Base-by-base conservation (phyloP, 306 rosid species). In the Macrotyloma uniflorum region DNA sequence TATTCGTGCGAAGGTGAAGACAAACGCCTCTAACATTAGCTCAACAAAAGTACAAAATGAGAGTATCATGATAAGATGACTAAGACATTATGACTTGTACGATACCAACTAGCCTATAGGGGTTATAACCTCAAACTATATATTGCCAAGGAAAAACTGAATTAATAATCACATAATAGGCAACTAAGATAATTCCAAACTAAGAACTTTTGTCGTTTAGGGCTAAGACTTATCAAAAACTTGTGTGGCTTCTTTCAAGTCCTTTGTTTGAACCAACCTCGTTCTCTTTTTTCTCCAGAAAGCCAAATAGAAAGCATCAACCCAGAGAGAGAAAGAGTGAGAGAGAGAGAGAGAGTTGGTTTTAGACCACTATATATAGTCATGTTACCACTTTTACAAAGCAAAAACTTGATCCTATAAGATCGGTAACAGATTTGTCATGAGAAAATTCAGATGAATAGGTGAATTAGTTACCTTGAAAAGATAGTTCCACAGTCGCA, bases 401-500 rank as follows among this genome's bases (percentile, higher is more conserved):
- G 47, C 32, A 10, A 13, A 23, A 63, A 61, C 20, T 10, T 54
- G 54, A 43, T 43, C 24, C 38, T 35, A 61, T 35, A 3, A 18
- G 38, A 73, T 43, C 32, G 69, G 63, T 53, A 10, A 57, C 19
- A 46, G 13, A 35, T 32, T 36, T 38, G 26, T 13, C n/a, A 66
- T 67, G 7, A 47, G 36, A 1, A 72, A 55, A 32, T 5, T 54
- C 43, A 9, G 65, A 16, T 8, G 20, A 18, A 46, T 28, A 49
- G 22, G 16, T 22, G 42, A 19, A 9, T 10, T 57, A 74, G 32
- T 83, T 91, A 93, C 97, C 97, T 40, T 47, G 97, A 93, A 89
- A 93, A 93, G 72, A 93, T 88, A 71, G 98, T 91, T 16, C 98
- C 98, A 67, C 98, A 93, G 69, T 91, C 98, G 53, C 98, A 93